Evolutionary conservation across 2,329 filamentous ascomycete genomes (phyloP).

Genomic region (Ustulina deusta): DNA sequence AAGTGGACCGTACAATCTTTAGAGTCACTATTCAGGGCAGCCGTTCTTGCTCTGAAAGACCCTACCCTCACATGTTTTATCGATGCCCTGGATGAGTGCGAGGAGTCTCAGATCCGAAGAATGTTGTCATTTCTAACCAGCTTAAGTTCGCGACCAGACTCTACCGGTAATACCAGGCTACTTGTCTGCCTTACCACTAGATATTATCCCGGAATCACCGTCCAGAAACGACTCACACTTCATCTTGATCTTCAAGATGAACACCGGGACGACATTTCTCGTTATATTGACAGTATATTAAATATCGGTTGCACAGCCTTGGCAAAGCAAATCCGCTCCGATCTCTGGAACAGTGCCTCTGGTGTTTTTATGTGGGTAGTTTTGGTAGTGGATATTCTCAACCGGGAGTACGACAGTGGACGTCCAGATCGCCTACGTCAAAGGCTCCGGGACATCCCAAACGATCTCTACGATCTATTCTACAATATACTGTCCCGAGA

Average conservation of each 20-base stretch:
- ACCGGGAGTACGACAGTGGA: slow-evolving; percentile 24
- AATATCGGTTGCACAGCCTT: background rate
- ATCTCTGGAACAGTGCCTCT: slow-evolving; percentile 27
- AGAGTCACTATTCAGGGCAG: slow-evolving; percentile 13
- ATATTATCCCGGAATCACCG: slow-evolving; percentile 51
- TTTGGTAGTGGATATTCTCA: slow-evolving; percentile 31
- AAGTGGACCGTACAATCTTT: slow-evolving; percentile 18
- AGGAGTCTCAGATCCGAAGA: slow-evolving; percentile 55
- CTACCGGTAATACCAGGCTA: slow-evolving; percentile 51
- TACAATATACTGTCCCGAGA: slow-evolving; percentile 23
- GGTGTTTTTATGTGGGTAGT: slow-evolving; percentile 38
- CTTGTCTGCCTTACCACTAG: slow-evolving; percentile 59
- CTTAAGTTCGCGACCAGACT: too few species aligned
- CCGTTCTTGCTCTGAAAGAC: slow-evolving; percentile 39
- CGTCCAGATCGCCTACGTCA: background rate
- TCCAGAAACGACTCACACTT: slow-evolving; percentile 35
- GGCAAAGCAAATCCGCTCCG: slow-evolving; percentile 13
- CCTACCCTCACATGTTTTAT: too few species aligned
- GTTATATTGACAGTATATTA: slow-evolving; percentile 14
- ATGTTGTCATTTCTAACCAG: slow-evolving; percentile 60
- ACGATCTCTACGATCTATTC: slow-evolving; percentile 30
- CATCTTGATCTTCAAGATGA: slow-evolving; percentile 26
- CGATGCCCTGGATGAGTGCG: slow-evolving; percentile 62
- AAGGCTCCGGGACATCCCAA: slow-evolving; percentile 22
- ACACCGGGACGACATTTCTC: slow-evolving; percentile 25